Base-by-base conservation (phyloP, 2,329 filamentous ascomycete genomes). In the Fusarium denticulatum region DNA sequence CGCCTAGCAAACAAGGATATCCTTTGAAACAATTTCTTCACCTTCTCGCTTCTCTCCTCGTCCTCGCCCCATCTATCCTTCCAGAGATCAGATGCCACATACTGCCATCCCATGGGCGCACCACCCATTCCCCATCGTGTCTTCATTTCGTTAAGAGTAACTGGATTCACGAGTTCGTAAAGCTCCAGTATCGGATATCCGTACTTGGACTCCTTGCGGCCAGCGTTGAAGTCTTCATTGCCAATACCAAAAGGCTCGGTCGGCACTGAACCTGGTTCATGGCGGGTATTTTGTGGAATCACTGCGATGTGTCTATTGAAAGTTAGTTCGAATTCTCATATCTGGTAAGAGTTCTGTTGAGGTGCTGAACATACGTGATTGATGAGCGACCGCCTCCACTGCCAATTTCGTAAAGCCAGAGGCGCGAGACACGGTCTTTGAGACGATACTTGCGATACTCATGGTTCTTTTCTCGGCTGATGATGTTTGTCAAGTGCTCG, bases 171-270 rank as follows among this genome's bases (percentile, higher is more conserved):
- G 0, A 80, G 66, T 46, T 79, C 64, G 57, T 78, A 74, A 3
- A 79, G 58, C 49, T 76, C 76, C 2, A 79, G 37, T 15, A 80
- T 66, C 4, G 75, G 78, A 57, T 80, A 80, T 14, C 74, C 79
- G 50, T 73, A 79, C 26, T 74, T 77, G 14, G 77, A 78, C 45
- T 71, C 40, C 30, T 80, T 79, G 6, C 60, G 56, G 2, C 79
- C 76, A 16, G 75, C 73, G 40, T 80, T 80, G 64, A 80, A 80
- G 32, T 80, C 76, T 20, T 67, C 53, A 40, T 80, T 80, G 39
- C 78, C 78, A 15, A 79, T 73, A 18, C 79, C 79, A 26, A 67
- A 50, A 5, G 78, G 79, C n/a, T 69, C 69, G 6, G 28, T 47
- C 15, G 72, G 74, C 16, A 76, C 75, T 9, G 57, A 64, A 7